Evolutionary conservation across 2,329 filamentous ascomycete species (phyloP), one percentile per base, ranked within the genome.

Genomic region (Alternaria alternata): DNA sequence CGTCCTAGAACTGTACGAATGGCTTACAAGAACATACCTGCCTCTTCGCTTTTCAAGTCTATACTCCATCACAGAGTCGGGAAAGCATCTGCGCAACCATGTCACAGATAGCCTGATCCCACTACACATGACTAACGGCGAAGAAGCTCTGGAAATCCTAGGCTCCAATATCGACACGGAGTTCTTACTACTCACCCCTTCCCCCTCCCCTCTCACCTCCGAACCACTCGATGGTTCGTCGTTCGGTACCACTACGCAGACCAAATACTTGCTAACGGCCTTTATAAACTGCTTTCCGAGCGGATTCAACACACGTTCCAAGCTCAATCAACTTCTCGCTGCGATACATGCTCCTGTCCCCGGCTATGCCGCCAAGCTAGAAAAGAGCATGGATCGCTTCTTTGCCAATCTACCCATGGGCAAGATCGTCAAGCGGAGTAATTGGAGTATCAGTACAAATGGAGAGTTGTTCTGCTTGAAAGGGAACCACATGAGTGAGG

Each of bases 321-420:
- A 89, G 62, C 80, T 89, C 8, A 82, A 81, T 1, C 75, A 82
- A 12, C 78, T 80, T 0, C 78, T 89, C 0, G 77, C 82, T 0
- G 80, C 81, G 28, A 89, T 90, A 64, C 88, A 90, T 68, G 72
- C 48, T 0, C 87, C 87, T 0, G 86, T 89, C 0, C 87, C 87
- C 0, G 81, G 83, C 7, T 89, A 89, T 69, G 76, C 70, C 32
- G 73, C 80, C 46, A 89, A 87, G 67, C 67, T 90, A 0, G 84
- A 85, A 66, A 82, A 78, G 51, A 84, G 81, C 51, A 89, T 89
- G 87, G 87, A 90, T 69, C 78, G 85, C 1, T 89, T 86, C 75
- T 89, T 89, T 70, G 81, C 83, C 1, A 73, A 74, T 12, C 49
- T 89, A 0, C 82, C 85, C 11, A 78, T 82, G 0, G 87, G 87